Conservation (phyloP, 805 yeast genomes). For the Candida jianshihensis region DNA sequence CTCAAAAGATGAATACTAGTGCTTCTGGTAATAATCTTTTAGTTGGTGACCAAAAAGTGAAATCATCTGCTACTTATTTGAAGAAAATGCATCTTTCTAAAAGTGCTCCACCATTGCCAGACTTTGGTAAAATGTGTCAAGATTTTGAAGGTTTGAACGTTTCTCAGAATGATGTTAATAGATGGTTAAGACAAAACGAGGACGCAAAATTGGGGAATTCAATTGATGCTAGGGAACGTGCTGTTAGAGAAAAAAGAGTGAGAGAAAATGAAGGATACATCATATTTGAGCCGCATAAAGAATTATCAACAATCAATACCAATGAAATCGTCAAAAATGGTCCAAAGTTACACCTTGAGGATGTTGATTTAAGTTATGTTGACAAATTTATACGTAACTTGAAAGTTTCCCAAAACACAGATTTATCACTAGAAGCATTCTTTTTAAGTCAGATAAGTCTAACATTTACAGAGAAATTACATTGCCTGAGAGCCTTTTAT, state of each 20-base stretch:
- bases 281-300: constrained; percentile 55
- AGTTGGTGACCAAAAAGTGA: constrained; percentile 18
- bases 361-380: constrained; percentile 31
- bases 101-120: constrained; percentile 22
- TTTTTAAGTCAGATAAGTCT: constrained; percentile 46
- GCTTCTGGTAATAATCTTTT: constrained; percentile 22
- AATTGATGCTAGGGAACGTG: constrained; percentile 66
- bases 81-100: constrained; percentile 26
- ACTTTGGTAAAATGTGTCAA: constrained; percentile 14
- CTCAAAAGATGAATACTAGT: constrained; percentile 24
- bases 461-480: constrained; percentile 46
- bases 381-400: constrained; percentile 34
- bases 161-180: constrained; percentile 52
- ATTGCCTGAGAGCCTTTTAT: constrained; percentile 59
- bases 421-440: constrained; percentile 47
- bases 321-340: constrained; percentile 36
- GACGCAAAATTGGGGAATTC: no score
- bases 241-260: constrained; percentile 58
- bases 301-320: constrained; percentile 35
- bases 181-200: no score
- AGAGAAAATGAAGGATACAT: constrained; percentile 53
- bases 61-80: constrained; percentile 21
- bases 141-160: constrained; percentile 30
- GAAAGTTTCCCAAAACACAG: constrained; percentile 28
- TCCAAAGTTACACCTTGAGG: constrained; percentile 22